Conservation (phyloP, 2,329 filamentous ascomycete genomes). For the Fusarium illudens region DNA sequence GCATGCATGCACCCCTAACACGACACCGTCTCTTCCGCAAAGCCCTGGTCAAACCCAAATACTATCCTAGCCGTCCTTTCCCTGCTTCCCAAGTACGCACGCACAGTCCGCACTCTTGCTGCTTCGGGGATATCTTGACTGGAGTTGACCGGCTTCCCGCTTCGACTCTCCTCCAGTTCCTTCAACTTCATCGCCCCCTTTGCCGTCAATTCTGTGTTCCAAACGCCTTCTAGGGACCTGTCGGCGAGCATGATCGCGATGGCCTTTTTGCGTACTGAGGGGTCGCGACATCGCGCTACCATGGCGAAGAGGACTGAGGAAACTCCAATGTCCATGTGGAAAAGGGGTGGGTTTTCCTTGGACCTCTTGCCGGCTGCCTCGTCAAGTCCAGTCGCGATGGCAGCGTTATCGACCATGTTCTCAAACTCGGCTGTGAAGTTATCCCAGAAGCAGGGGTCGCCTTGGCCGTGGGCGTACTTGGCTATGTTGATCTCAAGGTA, state of each 20-base stretch:
- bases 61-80: slow-evolving; percentile 4
- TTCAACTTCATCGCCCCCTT: slow-evolving; percentile 15
- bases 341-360: neutral
- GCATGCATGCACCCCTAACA: neutral
- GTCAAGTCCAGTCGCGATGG: neutral
- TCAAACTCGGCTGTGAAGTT: slow-evolving; percentile 6
- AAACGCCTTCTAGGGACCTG: slow-evolving; percentile 13
- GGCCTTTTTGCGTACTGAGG: slow-evolving; percentile 5
- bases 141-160: neutral
- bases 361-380: neutral
- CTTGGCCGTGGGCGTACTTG: slow-evolving; percentile 13
- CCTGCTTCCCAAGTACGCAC: slow-evolving; percentile 3
- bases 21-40: slow-evolving; percentile 3
- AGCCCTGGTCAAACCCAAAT: slow-evolving; percentile 9
- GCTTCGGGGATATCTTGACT: neutral
- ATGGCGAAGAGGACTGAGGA: slow-evolving; percentile 10
- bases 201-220: slow-evolving; percentile 9
- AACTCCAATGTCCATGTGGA: slow-evolving; percentile 24
- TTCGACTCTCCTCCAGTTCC: slow-evolving; percentile 20
- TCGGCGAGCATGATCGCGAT: slow-evolving; percentile 18
- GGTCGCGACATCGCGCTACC: slow-evolving; percentile 23
- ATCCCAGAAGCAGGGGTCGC: slow-evolving; percentile 27
- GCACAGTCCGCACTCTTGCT: slow-evolving; percentile 10
- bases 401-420: neutral
- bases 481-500: slow-evolving; percentile 18